Evolutionary conservation across 2,329 filamentous ascomycete genomes (phyloP).

Genomic region (Hypoxylon sp.): DNA sequence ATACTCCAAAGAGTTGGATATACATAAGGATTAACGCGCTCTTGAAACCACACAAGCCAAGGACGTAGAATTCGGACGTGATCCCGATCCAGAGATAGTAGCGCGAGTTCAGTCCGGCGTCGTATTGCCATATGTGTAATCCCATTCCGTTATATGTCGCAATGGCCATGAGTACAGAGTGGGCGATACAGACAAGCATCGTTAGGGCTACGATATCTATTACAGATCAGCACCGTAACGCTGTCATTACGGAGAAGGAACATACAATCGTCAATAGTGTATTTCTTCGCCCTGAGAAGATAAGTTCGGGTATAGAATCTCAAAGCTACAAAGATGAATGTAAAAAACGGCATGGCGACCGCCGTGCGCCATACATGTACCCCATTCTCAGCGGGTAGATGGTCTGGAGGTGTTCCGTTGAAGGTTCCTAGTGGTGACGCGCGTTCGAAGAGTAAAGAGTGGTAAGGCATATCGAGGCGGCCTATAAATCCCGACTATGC

Average conservation of each 20-base stretch:
- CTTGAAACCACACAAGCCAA: conserved; percentile 46
- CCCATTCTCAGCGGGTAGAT: conserved; percentile 44
- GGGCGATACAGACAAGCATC: conserved; percentile 41
- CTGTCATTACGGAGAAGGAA: not conserved
- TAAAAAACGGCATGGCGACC: conserved; percentile 43
- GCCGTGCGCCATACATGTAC: conserved; percentile 44
- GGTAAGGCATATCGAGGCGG: conserved; percentile 32
- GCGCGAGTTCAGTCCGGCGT: conserved; percentile 42
- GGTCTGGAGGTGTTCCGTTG: conserved; percentile 38
- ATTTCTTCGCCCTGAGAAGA: conserved; percentile 36
- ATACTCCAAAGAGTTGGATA: conserved; percentile 47
- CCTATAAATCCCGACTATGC: conserved; percentile 8
- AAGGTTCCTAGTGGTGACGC: conserved; percentile 40
- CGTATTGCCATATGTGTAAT: conserved; percentile 48
- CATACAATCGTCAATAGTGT: conserved; percentile 43
- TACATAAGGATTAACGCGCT: conserved; percentile 45
- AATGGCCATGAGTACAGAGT: conserved; percentile 47
- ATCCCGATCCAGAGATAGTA: conserved; percentile 49
- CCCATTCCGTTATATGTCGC: conserved; percentile 50
- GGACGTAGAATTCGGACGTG: conserved; percentile 47
- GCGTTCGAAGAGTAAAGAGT: conserved; percentile 35
- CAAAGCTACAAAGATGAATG: conserved; percentile 42
- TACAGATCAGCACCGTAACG: not conserved
- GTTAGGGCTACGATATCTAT: conserved; percentile 44
- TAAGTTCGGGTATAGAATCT: conserved; percentile 46